Evolutionary conservation across 2,329 filamentous ascomycete species (phyloP).

Genomic region (Aspergillus luchuensis): DNA sequence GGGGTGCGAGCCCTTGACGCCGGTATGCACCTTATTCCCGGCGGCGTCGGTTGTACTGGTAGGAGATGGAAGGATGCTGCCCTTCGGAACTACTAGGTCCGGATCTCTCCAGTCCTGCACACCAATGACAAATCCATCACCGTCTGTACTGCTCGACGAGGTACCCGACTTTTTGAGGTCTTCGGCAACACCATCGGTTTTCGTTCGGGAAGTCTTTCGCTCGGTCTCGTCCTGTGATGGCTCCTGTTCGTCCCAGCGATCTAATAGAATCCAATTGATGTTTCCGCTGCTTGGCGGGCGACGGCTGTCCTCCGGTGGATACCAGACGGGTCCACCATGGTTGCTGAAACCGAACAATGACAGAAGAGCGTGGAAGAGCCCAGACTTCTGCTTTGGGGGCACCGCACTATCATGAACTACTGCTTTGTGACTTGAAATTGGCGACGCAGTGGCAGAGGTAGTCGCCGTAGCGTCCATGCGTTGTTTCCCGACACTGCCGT

Average conservation of each 20-base stretch:
- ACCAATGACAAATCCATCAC: constrained; percentile 76
- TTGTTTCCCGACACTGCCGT: constrained; percentile 24
- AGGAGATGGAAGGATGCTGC: constrained; percentile 25
- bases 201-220: constrained; percentile 18
- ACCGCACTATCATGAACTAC: constrained; percentile 20
- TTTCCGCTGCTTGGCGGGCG: constrained; percentile 73
- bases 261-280: constrained; percentile 70
- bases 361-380: constrained; percentile 49
- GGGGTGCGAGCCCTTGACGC: constrained; percentile 34
- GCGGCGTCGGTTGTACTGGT: constrained; percentile 30
- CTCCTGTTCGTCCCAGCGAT: constrained; percentile 63
- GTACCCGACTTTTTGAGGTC: constrained; percentile 27
- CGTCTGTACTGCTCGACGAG: constrained; percentile 34
- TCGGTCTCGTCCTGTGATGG: constrained; percentile 18
- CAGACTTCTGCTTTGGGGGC: constrained; percentile 25
- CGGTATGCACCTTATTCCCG: constrained; percentile 32
- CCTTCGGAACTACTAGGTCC: constrained; percentile 61
- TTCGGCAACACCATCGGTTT: constrained; percentile 16
- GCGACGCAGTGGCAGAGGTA: constrained; percentile 32
- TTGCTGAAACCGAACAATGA: constrained; percentile 46
- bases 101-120: constrained; percentile 85
- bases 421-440: constrained; percentile 34
- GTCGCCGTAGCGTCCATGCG: constrained; percentile 31
- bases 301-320: constrained; percentile 54
- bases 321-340: constrained; percentile 25